phyloP scores from a whole-genome alignment of 768 basidiomycete genomes.

The Kwoniella heveanensis region DNA sequence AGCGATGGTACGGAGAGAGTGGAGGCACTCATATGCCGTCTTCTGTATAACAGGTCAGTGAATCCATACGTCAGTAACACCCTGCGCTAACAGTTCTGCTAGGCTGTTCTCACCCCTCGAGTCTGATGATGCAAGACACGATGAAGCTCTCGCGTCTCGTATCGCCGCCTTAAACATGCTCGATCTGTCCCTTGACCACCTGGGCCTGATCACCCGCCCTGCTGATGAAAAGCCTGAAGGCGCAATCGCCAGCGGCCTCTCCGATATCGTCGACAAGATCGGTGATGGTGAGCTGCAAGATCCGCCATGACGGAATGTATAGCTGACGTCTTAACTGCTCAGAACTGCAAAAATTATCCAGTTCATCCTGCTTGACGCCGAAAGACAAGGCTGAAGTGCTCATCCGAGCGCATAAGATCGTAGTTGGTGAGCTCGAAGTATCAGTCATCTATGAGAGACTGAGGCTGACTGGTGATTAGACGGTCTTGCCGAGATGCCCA shows the following conservation, averaged over 20 bases:
- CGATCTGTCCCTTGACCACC: slow-evolving; percentile 81
- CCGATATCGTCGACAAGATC: slow-evolving; percentile 69
- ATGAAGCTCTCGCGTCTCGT: slow-evolving; percentile 83
- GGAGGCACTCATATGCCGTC: slow-evolving; percentile 69
- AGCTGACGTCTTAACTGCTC: neutral
- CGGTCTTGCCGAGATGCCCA: slow-evolving; percentile 61
- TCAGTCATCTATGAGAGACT: neutral
- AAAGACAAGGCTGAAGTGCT: slow-evolving; percentile 77
- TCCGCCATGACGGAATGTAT: neutral
- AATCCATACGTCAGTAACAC: too few species aligned
- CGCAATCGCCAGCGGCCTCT: slow-evolving; percentile 57
- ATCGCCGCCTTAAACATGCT: slow-evolving; percentile 90
- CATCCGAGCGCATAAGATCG: slow-evolving; percentile 78
- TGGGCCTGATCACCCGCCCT: slow-evolving; percentile 76
- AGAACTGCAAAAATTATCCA: slow-evolving; percentile 65
- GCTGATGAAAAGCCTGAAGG: slow-evolving; percentile 53
- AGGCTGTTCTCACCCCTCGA: slow-evolving; percentile 78
- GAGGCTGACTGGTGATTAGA: slow-evolving; percentile 32
- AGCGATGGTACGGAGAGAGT: slow-evolving; percentile 69
- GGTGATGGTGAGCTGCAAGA: slow-evolving; percentile 68
- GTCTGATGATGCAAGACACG: slow-evolving; percentile 79
- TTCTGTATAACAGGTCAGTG: slow-evolving; percentile 81
- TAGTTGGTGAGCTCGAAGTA: slow-evolving; percentile 68
- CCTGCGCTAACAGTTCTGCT: neutral
- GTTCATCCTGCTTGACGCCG: slow-evolving; percentile 63